Conservation (phyloP, 768 basidiomycete genomes). For the Lentinula boryana region DNA sequence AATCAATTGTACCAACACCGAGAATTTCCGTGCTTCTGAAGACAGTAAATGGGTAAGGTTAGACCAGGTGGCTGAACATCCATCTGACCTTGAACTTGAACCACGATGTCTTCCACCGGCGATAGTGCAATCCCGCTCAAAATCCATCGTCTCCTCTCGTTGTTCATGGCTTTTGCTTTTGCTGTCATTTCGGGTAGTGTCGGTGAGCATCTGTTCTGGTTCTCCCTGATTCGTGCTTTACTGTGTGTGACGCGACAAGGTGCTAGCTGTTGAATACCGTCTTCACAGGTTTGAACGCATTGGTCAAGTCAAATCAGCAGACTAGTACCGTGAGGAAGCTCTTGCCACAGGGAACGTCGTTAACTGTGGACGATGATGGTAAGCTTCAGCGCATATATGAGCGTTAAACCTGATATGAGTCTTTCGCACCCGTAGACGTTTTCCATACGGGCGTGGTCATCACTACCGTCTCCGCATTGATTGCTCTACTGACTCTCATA, state of each 20-base stretch:
- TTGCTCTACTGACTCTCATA: conserved; percentile 23
- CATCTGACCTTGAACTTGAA: neutral
- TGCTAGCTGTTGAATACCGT: neutral
- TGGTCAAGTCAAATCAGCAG: conserved; percentile 34
- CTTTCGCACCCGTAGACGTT: conserved; percentile 24
- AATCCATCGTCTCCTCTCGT: neutral
- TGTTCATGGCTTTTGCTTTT: conserved; percentile 6
- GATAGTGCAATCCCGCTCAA: conserved; percentile 1
- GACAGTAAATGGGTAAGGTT: no score
- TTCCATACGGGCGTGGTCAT: conserved; percentile 30
- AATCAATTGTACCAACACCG: no score
- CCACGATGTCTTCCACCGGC: neutral
- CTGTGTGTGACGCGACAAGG: no score
- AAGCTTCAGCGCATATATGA: conserved; percentile 1
- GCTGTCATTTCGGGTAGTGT: conserved; percentile 5
- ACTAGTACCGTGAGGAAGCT: conserved; percentile 24
- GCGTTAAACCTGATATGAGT: neutral
- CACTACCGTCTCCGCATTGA: conserved; percentile 26
- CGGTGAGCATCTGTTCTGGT: neutral
- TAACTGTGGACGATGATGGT: conserved; percentile 35
- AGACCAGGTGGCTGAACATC: conserved; percentile 16
- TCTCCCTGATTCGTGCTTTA: neutral
- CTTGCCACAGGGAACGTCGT: conserved; percentile 24
- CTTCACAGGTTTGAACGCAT: conserved; percentile 30
- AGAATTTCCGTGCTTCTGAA: no score